Percentiles rank a stretch among this genome's conserved stretches.
phyloP scores from a whole-genome alignment of 169 alveolate genomes.

The Cryptosporidium tyzzeri region DNA sequence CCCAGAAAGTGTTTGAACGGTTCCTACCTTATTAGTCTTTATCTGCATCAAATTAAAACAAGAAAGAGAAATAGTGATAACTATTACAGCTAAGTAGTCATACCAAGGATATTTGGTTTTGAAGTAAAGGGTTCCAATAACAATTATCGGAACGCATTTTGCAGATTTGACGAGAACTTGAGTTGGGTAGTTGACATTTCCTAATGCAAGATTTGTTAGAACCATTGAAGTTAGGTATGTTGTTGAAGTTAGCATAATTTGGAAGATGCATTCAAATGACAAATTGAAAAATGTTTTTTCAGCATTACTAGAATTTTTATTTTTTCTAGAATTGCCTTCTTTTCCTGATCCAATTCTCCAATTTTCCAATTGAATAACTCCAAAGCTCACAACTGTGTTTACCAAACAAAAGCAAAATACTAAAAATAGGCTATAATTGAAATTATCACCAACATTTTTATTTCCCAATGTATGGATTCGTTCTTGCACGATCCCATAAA shows the following conservation, averaged over 20 bases:
- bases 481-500: constrained; percentile 63
- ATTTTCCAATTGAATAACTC: constrained; percentile 10
- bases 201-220: constrained; percentile 86
- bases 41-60: constrained; percentile 83
- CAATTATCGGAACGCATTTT: constrained; percentile 91
- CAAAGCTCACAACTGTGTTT: constrained; percentile 55
- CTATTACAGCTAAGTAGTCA: constrained; percentile 87
- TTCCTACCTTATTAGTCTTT: constrained; percentile 75
- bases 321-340: background rate
- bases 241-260: constrained; percentile 82
- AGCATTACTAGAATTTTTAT: background rate
- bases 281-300: background rate
- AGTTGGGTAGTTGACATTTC: constrained; percentile 90
- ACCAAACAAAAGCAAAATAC: constrained; percentile 74
- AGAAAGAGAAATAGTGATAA: constrained; percentile 87
- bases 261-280: constrained; percentile 36
- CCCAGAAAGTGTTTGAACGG: constrained; percentile 85
- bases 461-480: constrained; percentile 45
- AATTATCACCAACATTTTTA: constrained; percentile 32
- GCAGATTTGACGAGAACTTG: constrained; percentile 91
- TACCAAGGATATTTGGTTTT: constrained; percentile 89
- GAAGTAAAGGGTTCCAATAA: constrained; percentile 88
- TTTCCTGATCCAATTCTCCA: background rate
- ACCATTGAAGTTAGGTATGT: constrained; percentile 86
- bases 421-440: constrained; percentile 47